Conservation (phyloP, 2,329 filamentous ascomycete species). For the Trichoderma citrinoviride region DNA sequence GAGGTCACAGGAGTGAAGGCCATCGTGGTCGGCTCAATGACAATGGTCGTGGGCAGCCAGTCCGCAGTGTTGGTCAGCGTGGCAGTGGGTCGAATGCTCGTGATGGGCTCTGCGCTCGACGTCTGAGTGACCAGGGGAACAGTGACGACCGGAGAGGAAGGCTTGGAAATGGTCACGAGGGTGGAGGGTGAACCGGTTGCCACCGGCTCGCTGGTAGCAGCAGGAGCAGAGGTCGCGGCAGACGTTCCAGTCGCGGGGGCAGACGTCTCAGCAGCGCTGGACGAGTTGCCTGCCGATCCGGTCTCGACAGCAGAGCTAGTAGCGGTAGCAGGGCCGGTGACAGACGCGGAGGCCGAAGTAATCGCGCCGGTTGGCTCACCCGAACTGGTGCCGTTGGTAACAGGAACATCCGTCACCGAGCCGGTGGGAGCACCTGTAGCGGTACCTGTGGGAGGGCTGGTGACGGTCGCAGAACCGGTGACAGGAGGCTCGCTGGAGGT, state of each 20-base stretch:
- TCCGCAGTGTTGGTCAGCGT: slow-evolving; percentile 45
- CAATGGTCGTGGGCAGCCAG: slow-evolving; percentile 60
- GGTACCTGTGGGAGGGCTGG: background rate
- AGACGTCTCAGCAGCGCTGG: background rate
- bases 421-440: background rate
- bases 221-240: background rate
- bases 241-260: background rate
- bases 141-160: slow-evolving; percentile 8
- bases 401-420: background rate
- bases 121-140: slow-evolving; percentile 5
- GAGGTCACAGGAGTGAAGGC: slow-evolving; percentile 34
- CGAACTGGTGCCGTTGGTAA: background rate
- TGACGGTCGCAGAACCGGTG: slow-evolving; percentile 3
- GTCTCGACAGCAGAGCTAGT: slow-evolving; percentile 4
- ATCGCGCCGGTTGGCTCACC: background rate
- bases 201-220: background rate
- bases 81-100: slow-evolving; percentile 43
- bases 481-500: slow-evolving; percentile 18
- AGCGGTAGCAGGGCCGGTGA: background rate
- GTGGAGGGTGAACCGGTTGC: slow-evolving; percentile 3
- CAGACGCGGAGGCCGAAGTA: background rate
- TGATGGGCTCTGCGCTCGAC: slow-evolving; percentile 31
- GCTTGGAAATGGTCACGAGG: background rate
- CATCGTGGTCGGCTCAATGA: slow-evolving; percentile 49
- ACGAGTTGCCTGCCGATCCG: background rate